These are phyloP conservation scores for Ganoderma sinense DNA, from an alignment of 1,284 basidiomycete genomes.

Conservation along the genomic window DNA sequence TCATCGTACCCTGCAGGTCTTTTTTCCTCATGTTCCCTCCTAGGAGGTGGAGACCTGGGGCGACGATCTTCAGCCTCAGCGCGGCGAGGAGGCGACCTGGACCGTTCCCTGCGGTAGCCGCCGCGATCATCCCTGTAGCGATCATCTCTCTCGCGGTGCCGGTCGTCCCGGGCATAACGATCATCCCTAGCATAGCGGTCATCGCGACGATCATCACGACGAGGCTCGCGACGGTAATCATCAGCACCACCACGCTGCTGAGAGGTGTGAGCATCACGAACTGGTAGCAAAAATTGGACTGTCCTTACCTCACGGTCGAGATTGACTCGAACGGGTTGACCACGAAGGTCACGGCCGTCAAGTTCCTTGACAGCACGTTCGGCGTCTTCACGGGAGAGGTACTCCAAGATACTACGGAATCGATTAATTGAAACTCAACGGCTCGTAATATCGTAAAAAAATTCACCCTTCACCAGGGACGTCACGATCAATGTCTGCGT, in stretches of 20 bases:
- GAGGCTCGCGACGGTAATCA: conserved; percentile 57
- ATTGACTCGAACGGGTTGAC: conserved; percentile 77
- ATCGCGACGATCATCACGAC: conserved; percentile 50
- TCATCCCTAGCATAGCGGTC: conserved; percentile 55
- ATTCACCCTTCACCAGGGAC: conserved; percentile 85
- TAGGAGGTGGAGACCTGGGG: conserved; percentile 79
- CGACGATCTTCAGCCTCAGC: conserved; percentile 73
- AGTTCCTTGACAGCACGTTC: conserved; percentile 90
- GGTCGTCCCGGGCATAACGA: conserved; percentile 48
- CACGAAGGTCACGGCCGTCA: conserved; percentile 84
- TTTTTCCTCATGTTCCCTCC: conserved; percentile 79
- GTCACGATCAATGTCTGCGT: conserved; percentile 92
- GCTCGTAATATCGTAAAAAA: too few relatives aligned
- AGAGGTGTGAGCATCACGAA: background rate
- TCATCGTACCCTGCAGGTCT: conserved; percentile 88
- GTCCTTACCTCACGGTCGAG: conserved; percentile 68
- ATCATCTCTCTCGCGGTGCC: conserved; percentile 52
- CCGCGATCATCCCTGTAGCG: conserved; percentile 50
- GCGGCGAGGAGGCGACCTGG: conserved; percentile 72
- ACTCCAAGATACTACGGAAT: conserved; percentile 94
- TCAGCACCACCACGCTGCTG: conserved; percentile 69
- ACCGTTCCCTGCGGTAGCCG: conserved; percentile 66
- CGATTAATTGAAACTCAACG: too few relatives aligned
- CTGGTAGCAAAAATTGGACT: conserved; percentile 22
- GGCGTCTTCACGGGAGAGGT: conserved; percentile 86